phyloP scores from a whole-genome alignment of 257 asterid species.

The Osmanthus fragrans region DNA sequence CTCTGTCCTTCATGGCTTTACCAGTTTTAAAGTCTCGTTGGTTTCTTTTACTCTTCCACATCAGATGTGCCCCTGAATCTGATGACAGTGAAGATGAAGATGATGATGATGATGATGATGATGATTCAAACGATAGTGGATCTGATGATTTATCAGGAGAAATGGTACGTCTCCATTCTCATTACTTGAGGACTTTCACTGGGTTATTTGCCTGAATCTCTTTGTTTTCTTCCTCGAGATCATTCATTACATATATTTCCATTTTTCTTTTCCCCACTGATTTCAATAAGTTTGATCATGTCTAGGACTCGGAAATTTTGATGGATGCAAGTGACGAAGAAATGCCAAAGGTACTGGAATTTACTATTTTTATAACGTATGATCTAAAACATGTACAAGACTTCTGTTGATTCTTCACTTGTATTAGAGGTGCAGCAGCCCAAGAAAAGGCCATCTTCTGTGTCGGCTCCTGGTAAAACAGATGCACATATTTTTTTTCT shows the following conservation, averaged over 20 bases:
- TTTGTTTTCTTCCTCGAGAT: not conserved
- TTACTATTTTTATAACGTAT: slow-evolving; percentile 20
- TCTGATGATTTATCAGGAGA: slow-evolving; percentile 29
- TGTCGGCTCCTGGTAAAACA: slow-evolving; percentile 37
- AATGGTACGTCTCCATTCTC: slow-evolving; percentile 24
- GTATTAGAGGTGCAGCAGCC: slow-evolving; percentile 14
- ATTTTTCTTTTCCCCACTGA: not conserved
- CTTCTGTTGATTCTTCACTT: not conserved
- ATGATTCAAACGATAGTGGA: slow-evolving; percentile 27
- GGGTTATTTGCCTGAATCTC: not conserved
- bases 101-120: slow-evolving; percentile 5
- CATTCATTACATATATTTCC: not conserved
- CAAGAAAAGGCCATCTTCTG: slow-evolving; percentile 56
- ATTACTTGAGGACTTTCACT: not conserved
- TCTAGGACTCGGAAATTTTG: slow-evolving; percentile 34
- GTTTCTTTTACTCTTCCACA: not conserved
- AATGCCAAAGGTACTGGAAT: slow-evolving; percentile 31
- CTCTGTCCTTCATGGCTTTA: not conserved
- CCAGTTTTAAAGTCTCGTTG: not conserved
- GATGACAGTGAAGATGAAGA: slow-evolving; percentile 41
- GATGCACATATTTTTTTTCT: slow-evolving; percentile 25
- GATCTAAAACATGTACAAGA: not conserved
- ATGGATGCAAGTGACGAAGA: slow-evolving; percentile 42
- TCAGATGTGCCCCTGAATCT: slow-evolving; percentile 1
- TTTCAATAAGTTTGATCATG: not conserved